A percentile compares a stretch with the other conserved stretches of the same genome.
Conservation (phyloP, 306 rosid genomes). For the Mucuna pruriens region DNA sequence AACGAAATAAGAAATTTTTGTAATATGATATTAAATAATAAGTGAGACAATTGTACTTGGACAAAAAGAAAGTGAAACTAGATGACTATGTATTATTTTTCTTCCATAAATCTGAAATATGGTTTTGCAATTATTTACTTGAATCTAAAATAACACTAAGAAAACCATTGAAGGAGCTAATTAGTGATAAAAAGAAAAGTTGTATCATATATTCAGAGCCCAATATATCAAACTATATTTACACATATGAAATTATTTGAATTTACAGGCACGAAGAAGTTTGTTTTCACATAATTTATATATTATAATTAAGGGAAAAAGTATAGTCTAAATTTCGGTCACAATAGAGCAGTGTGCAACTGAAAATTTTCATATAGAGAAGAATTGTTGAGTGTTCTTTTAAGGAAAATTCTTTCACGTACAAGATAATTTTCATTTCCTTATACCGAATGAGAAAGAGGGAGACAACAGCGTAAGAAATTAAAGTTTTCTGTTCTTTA, state of each 20-base stretch:
- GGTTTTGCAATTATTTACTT: not conserved
- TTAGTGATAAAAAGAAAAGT: not conserved
- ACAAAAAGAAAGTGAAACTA: too few relatives aligned
- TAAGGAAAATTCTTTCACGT: not conserved
- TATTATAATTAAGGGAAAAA: not conserved
- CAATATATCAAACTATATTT: not conserved
- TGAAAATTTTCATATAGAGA: not conserved
- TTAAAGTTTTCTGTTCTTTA: constrained; percentile 32
- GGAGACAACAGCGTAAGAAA: constrained; percentile 48
- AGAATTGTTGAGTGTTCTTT: not conserved
- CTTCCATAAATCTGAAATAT: not conserved
- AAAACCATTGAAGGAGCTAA: not conserved
- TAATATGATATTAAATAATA: too few relatives aligned
- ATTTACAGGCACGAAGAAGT: not conserved
- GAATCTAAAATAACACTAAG: not conserved
- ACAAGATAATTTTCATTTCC: not conserved
- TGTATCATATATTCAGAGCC: not conserved
- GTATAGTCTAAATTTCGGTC: not conserved
- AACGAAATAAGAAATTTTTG: too few relatives aligned
- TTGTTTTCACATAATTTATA: not conserved
- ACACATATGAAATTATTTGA: not conserved
- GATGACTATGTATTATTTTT: not conserved
- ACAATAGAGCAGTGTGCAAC: not conserved
- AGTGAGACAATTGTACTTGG: too few relatives aligned
- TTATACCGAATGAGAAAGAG: not conserved